Conservation (phyloP, 2,329 filamentous ascomycete species). For the Neofusicoccum laricinum region DNA sequence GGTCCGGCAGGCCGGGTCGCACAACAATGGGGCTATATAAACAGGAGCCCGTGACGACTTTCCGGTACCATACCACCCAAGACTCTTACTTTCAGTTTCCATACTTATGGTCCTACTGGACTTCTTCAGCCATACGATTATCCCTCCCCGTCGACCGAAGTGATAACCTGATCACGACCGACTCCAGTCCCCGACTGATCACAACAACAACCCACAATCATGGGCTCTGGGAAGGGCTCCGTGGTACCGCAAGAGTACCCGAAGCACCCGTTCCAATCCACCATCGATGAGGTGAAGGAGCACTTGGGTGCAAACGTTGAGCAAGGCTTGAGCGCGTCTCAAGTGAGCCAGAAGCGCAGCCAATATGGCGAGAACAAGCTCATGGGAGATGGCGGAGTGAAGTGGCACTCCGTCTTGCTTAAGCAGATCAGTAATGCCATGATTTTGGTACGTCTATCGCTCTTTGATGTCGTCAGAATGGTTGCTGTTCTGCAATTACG, state of each 20-base stretch:
- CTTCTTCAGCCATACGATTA: constrained; percentile 7
- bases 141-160: constrained; percentile 1
- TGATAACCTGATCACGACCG: background rate
- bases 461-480: too few species aligned
- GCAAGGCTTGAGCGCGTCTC: constrained; percentile 18
- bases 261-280: constrained; percentile 22
- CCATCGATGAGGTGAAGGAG: constrained; percentile 17
- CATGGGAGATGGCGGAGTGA: constrained; percentile 21
- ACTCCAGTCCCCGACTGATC: background rate
- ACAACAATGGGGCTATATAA: constrained; percentile 8
- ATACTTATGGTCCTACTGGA: constrained; percentile 1
- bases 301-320: constrained; percentile 19
- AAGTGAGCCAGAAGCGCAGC: constrained; percentile 17
- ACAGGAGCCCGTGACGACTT: background rate
- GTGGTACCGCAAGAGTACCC: constrained; percentile 19
- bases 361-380: constrained; percentile 25
- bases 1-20: background rate
- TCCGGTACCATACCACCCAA: background rate
- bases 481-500: background rate
- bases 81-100: background rate
- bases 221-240: constrained; percentile 20
- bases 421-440: constrained; percentile 38
- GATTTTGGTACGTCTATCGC: constrained; percentile 27
- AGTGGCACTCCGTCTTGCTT: constrained; percentile 26
- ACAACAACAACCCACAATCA: background rate